Base-by-base conservation (phyloP, 1,284 basidiomycete species). In the Microbotryum lychnidis-dioicae region DNA sequence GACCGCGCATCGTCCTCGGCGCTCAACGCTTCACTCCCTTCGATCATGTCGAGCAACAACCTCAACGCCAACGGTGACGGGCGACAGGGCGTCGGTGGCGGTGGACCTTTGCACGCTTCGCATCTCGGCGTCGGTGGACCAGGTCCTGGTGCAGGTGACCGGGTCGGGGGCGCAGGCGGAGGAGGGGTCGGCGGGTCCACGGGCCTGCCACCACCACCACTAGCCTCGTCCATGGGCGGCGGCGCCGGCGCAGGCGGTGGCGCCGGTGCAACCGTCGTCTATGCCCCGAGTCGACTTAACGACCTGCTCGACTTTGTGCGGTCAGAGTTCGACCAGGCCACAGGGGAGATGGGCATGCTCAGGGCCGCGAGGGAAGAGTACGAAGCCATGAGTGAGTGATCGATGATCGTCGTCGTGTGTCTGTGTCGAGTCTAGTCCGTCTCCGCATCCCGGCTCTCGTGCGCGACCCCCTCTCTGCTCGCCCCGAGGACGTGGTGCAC, bases 311-410 rank as follows among this genome's bases (percentile, higher is more conserved):
- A 94, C 57, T 80, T 82, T 64, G 86, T 96, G 73, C 83, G 87
- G 68, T 83, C 85, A 59, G 93, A 97, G 78, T 93, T 91, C 72
- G 92, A 96, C 63, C 78, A 79, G 56, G 78, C 93, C 63, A 79
- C 83, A 18, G 79, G 81, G 63, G 91, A 96, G 74, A 79, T 87
- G 56, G 79, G 77, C 23, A 73, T 82, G 31, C 80, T 89, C 72
- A 84, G 89, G 66, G 80, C 77, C 44, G 89, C 94, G 77, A 79
- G 89, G 60, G 92, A 96, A 72, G 92, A 97, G 65, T 89, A 87
- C 75, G 92, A 97, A 75, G 80, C 80, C 20, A 90, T 92, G 54
- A 61, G 68, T 65, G 54, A 56, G 61, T 56, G 14, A 12, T 50
- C 46, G 6, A n/a, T n/a, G 46, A 25, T 18, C 10, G 44, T 14